Conservation (phyloP, 116 monocot species). For the Trichopus zeylanicus region DNA sequence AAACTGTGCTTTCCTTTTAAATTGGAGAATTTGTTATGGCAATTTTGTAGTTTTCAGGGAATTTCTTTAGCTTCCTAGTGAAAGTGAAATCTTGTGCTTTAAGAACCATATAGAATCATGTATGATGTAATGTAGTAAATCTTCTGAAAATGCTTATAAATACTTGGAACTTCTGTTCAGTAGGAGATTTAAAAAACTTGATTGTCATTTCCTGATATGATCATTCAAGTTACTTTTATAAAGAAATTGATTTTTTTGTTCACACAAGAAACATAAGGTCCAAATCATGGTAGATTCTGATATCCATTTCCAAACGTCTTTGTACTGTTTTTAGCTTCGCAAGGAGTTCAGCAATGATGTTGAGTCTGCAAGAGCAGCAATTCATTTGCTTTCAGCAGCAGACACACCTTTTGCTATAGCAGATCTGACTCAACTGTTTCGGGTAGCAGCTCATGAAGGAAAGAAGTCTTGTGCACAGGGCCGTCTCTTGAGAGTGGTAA, state of each 20-base stretch:
- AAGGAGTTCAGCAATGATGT: conserved; percentile 75
- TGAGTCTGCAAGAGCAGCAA: conserved; percentile 28
- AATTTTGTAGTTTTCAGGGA: no score
- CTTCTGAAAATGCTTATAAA: no score
- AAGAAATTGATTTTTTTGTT: background rate
- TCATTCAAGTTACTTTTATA: background rate
- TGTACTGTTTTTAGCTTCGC: conserved; percentile 38
- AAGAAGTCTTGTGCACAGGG: conserved; percentile 53
- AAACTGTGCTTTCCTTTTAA: no score
- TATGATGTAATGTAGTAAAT: no score
- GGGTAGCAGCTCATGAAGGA: conserved; percentile 53
- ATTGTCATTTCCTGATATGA: no score
- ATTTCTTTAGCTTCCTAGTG: no score
- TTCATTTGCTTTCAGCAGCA: conserved; percentile 29
- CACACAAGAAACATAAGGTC: no score
- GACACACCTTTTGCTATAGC: conserved; percentile 37
- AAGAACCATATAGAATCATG: no score
- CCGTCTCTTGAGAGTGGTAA: conserved; percentile 85
- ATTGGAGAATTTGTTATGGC: no score
- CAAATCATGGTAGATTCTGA: background rate
- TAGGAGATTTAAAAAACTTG: no score
- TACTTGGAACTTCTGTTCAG: no score
- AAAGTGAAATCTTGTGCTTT: no score
- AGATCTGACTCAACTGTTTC: conserved; percentile 81
- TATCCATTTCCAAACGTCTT: background rate